These are phyloP conservation scores for Phytophthora pseudosyringae DNA, from an alignment of 352 stramenopile species.

Conservation along the genomic window DNA sequence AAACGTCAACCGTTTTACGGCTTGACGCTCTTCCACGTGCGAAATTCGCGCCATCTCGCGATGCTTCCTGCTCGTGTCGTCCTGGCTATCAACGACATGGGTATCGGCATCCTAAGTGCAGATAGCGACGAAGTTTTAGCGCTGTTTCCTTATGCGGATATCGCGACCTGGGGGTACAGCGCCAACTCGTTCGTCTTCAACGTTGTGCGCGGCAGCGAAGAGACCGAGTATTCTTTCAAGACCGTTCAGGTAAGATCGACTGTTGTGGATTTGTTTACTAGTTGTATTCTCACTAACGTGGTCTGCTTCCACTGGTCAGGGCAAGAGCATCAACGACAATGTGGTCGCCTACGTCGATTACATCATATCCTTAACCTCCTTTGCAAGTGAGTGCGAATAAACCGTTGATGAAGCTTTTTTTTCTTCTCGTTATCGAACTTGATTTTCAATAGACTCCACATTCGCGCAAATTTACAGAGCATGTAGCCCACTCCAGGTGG, in stretches of 20 bases:
- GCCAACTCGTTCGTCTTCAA: slow-evolving; percentile 85
- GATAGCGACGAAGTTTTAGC: slow-evolving; percentile 64
- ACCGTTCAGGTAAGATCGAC: slow-evolving; percentile 41
- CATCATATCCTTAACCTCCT: slow-evolving; percentile 41
- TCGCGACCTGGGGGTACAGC: slow-evolving; percentile 85
- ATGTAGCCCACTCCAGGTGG: no score
- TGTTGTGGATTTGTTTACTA: not conserved
- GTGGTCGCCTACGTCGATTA: slow-evolving; percentile 61
- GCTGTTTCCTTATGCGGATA: slow-evolving; percentile 70
- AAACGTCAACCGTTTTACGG: slow-evolving; percentile 71
- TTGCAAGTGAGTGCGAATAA: slow-evolving; percentile 14
- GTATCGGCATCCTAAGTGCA: slow-evolving; percentile 63
- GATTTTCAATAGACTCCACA: no score
- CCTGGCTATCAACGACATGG: slow-evolving; percentile 70
- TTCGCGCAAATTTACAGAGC: no score
- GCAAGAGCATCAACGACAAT: slow-evolving; percentile 65
- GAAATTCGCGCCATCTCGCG: slow-evolving; percentile 52
- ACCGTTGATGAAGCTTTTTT: not conserved
- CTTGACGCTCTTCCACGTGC: slow-evolving; percentile 68
- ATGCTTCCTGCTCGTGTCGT: slow-evolving; percentile 60
- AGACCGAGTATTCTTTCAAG: slow-evolving; percentile 62
- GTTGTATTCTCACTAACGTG: slow-evolving; percentile 1
- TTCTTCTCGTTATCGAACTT: not conserved
- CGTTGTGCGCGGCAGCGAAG: slow-evolving; percentile 34
- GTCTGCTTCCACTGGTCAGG: slow-evolving; percentile 22